These are phyloP conservation scores for Ganoderma resinaceum DNA, from an alignment of 1,284 basidiomycete species.

Conservation along the genomic window DNA sequence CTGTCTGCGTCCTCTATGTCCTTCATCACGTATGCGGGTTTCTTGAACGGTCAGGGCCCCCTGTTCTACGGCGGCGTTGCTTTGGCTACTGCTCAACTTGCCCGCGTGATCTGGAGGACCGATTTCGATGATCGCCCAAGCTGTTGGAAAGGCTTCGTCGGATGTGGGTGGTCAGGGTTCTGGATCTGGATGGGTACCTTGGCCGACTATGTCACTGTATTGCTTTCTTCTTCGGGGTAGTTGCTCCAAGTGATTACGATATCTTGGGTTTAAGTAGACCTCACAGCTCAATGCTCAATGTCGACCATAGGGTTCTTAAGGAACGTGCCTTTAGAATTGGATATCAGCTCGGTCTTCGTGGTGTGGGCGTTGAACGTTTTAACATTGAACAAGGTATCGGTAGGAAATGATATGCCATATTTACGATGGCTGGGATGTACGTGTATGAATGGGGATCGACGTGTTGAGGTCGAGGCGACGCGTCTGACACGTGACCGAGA, in stretches of 20 bases:
- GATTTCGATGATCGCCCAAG: conserved; percentile 83
- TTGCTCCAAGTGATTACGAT: background rate
- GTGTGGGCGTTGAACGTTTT: too few relatives aligned
- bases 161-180: conserved; percentile 90
- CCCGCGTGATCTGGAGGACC: conserved; percentile 80
- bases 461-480: conserved; percentile 14
- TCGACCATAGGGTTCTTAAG: too few relatives aligned
- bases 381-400: too few relatives aligned
- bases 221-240: conserved; percentile 18
- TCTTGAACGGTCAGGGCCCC: conserved; percentile 77
- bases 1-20: conserved; percentile 83
- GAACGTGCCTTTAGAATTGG: too few relatives aligned
- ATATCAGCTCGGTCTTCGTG: too few relatives aligned
- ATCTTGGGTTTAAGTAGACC: too few relatives aligned
- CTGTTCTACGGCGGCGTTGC: conserved; percentile 85
- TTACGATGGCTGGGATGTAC: background rate
- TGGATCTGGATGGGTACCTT: conserved; percentile 89
- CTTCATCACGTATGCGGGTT: conserved; percentile 81
- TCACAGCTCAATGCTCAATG: too few relatives aligned
- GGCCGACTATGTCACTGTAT: conserved; percentile 71
- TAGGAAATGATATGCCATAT: background rate
- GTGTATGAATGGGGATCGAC: background rate
- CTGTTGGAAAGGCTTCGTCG: conserved; percentile 92
- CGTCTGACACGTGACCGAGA: conserved; percentile 30
- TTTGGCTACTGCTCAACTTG: conserved; percentile 81